A percentile compares a stretch with the other conserved stretches of the same genome.
Conservation (phyloP, 306 rosid genomes). For the Trichosanthes cucumerina region DNA sequence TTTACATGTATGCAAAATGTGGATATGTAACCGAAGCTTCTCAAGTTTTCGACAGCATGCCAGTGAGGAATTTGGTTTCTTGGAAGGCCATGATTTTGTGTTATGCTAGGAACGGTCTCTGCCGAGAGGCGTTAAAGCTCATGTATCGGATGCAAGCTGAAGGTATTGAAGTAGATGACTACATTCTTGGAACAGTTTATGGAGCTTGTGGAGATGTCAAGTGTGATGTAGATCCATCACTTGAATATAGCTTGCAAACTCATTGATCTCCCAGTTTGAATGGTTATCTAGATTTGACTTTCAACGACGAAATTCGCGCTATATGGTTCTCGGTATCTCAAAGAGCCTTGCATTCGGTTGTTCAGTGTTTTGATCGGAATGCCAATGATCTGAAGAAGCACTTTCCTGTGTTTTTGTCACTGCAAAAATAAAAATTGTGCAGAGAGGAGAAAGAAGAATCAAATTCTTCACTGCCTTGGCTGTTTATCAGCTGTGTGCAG, state of each 20-base stretch:
- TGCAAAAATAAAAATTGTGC: neutral
- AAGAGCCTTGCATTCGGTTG: neutral
- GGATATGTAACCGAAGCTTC: constrained; percentile 67
- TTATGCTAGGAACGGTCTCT: constrained; percentile 70
- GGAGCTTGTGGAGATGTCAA: constrained; percentile 50
- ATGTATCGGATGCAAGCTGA: constrained; percentile 70
- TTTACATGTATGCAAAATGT: constrained; percentile 71
- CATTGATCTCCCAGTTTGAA: constrained; percentile 4
- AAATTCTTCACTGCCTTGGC: neutral
- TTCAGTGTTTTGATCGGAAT: neutral
- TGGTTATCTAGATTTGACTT: neutral
- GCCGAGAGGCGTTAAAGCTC: constrained; percentile 72
- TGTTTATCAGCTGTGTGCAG: neutral
- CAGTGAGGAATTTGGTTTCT: constrained; percentile 59
- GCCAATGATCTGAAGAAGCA: neutral
- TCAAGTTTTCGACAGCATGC: constrained; percentile 75
- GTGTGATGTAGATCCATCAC: constrained; percentile 24
- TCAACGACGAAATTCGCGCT: neutral
- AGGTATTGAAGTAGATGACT: constrained; percentile 71
- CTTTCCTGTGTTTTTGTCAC: neutral
- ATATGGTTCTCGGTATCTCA: neutral
- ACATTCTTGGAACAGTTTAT: constrained; percentile 48
- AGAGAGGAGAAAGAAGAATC: neutral
- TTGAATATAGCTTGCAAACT: constrained; percentile 31
- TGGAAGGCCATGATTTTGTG: constrained; percentile 91